These are phyloP conservation scores for Chalciporus chontae DNA, from an alignment of 768 basidiomycete species.

Conservation along the genomic window DNA sequence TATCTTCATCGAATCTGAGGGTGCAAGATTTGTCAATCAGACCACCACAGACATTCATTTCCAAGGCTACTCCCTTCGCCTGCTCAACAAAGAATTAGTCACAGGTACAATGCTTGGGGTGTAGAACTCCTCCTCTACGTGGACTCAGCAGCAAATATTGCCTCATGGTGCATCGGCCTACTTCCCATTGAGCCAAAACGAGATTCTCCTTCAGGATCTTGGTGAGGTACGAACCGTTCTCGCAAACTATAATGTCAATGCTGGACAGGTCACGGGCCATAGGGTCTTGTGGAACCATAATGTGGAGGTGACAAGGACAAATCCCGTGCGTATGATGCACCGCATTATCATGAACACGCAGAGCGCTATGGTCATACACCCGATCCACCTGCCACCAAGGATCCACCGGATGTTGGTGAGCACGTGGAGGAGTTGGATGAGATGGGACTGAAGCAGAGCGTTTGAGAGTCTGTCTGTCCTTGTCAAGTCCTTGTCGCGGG, in stretches of 20 bases:
- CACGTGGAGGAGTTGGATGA: too few relatives aligned
- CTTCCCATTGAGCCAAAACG: neutral
- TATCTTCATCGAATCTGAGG: neutral
- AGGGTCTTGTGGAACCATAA: neutral
- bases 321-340: neutral
- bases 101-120: neutral
- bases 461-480: too few relatives aligned
- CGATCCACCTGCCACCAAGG: neutral
- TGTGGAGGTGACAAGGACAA: neutral
- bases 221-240: neutral
- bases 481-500: too few relatives aligned
- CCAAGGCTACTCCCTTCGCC: neutral
- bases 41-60: neutral
- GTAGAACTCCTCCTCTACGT: neutral
- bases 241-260: neutral
- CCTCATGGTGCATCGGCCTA: neutral
- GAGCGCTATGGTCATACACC: neutral
- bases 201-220: neutral
- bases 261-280: neutral
- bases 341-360: neutral
- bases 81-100: neutral
- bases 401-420: neutral
- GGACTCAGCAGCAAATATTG: neutral
- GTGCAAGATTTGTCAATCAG: neutral
- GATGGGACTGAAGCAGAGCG: too few relatives aligned